Conservation (phyloP, 495 filamentous ascomycete genomes). For the Pyrenopolyporus hunteri region DNA sequence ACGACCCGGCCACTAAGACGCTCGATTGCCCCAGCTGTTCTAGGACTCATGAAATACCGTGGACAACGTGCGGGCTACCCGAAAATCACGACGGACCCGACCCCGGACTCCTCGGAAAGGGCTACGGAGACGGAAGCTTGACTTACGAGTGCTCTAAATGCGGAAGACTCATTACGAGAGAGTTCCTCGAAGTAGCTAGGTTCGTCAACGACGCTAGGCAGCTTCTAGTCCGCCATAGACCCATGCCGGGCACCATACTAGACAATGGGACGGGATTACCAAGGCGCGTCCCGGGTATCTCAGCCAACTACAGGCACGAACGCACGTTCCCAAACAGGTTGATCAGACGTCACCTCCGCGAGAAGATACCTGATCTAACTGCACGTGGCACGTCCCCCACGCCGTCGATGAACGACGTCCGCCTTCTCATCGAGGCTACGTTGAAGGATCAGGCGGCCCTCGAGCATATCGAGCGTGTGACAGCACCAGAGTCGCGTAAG, state of each 20-base stretch:
- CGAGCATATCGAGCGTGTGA: slow-evolving; percentile 39
- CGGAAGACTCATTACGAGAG: slow-evolving; percentile 55
- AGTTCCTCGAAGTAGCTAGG: slow-evolving; percentile 60
- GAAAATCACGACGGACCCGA: slow-evolving; percentile 32
- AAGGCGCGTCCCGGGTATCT: slow-evolving; percentile 5
- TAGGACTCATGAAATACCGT: slow-evolving; percentile 54
- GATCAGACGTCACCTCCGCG: slow-evolving; percentile 51
- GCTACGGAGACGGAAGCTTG: slow-evolving; percentile 72
- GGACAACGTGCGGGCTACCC: slow-evolving; percentile 61
- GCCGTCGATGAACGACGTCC: slow-evolving; percentile 52
- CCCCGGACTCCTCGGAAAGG: slow-evolving; percentile 49
- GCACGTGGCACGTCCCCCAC: slow-evolving; percentile 27
- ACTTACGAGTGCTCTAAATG: slow-evolving; percentile 53
- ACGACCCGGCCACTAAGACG: slow-evolving; percentile 55
- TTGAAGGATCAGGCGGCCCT: slow-evolving; percentile 40
- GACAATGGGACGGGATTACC: slow-evolving; percentile 47
- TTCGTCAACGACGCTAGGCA: slow-evolving; percentile 60
- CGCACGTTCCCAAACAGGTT: slow-evolving; percentile 68
- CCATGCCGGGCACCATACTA: slow-evolving; percentile 72
- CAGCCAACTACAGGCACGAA: slow-evolving; percentile 23
- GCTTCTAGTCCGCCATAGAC: slow-evolving; percentile 50
- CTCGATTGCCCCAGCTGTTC: slow-evolving; percentile 66
- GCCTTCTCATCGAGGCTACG: slow-evolving; percentile 50
- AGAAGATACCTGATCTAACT: slow-evolving; percentile 45
- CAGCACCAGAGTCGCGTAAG: neutral